Evolutionary conservation across 176 grass and related monocot genomes (phyloP).

Genomic region (Bromus sterilis): DNA sequence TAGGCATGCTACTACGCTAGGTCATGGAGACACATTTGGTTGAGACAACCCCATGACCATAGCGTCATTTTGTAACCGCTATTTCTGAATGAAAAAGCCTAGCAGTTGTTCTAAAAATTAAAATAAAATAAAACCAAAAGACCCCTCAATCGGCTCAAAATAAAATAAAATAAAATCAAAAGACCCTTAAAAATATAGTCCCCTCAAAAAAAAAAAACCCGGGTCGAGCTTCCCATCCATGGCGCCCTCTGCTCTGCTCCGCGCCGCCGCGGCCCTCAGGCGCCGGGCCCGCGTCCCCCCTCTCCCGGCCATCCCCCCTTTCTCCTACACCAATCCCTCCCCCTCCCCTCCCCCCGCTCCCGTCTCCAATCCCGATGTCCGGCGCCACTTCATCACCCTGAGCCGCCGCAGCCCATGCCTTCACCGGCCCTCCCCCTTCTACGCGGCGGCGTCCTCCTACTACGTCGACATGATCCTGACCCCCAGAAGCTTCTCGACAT

Average conservation of each 20-base stretch:
- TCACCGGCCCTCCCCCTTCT: background rate
- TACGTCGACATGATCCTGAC: background rate
- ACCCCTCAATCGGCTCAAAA: no score
- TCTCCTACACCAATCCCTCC: background rate
- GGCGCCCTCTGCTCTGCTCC: background rate
- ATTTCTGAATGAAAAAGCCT: no score
- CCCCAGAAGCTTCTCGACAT: background rate
- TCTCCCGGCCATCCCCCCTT: background rate
- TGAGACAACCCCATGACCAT: no score
- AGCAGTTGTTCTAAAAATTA: no score
- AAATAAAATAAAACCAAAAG: no score
- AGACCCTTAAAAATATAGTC: no score
- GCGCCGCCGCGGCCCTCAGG: background rate
- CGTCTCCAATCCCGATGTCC: background rate
- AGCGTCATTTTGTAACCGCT: no score
- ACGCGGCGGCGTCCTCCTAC: background rate
- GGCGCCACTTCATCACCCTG: background rate
- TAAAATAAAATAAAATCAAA: no score
- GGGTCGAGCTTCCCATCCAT: no score
- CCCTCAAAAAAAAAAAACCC: no score
- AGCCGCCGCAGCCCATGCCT: background rate
- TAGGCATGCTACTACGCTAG: no score
- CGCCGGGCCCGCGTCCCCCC: background rate
- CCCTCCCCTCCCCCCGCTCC: background rate
- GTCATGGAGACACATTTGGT: no score